Conservation (phyloP, 2,329 filamentous ascomycete genomes). For the Trichophyton schoenleinii region DNA sequence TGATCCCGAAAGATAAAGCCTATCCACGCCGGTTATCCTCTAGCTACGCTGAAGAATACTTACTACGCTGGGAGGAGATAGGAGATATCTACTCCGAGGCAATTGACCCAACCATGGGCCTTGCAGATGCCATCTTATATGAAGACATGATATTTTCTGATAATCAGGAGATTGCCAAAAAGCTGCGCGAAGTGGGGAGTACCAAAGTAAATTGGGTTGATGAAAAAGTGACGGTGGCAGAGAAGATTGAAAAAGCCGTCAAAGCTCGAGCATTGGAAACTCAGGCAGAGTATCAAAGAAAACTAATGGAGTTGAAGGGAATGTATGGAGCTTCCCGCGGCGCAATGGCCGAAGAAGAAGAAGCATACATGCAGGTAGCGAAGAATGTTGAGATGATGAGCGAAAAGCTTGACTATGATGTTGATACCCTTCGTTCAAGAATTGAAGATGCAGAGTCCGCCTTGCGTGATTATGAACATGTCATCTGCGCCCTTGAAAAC, state of each 20-base stretch:
- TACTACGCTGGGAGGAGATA: conserved; percentile 27
- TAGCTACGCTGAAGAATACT: conserved; percentile 35
- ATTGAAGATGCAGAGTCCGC: conserved; percentile 80
- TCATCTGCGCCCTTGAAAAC: conserved; percentile 59
- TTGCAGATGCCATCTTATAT: conserved; percentile 30
- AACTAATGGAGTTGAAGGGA: conserved; percentile 54
- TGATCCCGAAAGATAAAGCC: conserved; percentile 18
- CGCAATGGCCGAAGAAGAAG: conserved; percentile 56
- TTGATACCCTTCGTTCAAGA: conserved; percentile 63
- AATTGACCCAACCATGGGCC: conserved; percentile 26
- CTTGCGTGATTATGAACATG: conserved; percentile 63
- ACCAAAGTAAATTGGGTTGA: conserved; percentile 33
- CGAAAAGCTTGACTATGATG: conserved; percentile 85
- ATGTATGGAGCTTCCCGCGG: conserved; percentile 51
- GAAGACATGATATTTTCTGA: conserved; percentile 31
- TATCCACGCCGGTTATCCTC: conserved; percentile 36
- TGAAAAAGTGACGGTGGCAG: conserved; percentile 30
- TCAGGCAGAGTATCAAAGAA: conserved; percentile 54
- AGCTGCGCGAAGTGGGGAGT: conserved; percentile 27
- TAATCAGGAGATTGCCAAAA: conserved; percentile 23
- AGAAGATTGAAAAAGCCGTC: conserved; percentile 52
- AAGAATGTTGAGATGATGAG: conserved; percentile 69
- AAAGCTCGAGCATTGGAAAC: conserved; percentile 53
- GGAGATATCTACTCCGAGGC: conserved; percentile 18
- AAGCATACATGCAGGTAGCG: conserved; percentile 55